Evolutionary conservation across 2,329 filamentous ascomycete species (phyloP).

Genomic region (Xylaria hypoxylon): DNA sequence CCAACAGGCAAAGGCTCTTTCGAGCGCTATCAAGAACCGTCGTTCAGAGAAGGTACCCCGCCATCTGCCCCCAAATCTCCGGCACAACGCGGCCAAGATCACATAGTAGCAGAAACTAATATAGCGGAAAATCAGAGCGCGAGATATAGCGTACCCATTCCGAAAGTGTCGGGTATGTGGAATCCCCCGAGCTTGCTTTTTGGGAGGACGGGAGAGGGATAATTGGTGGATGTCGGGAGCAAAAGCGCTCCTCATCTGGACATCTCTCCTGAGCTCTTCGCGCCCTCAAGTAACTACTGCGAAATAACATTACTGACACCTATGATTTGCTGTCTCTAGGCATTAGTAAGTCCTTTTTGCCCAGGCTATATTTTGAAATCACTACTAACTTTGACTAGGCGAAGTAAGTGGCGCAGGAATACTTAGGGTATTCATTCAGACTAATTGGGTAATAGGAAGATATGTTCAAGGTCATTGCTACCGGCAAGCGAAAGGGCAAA

Average conservation of each 20-base stretch:
- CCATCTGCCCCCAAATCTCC: not conserved
- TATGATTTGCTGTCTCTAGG: conserved; percentile 9
- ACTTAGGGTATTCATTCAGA: not conserved
- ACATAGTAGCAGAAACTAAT: conserved; percentile 12
- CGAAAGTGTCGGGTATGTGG: conserved; percentile 86
- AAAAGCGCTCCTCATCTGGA: not conserved
- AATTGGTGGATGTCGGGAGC: not conserved
- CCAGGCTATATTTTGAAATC: not conserved
- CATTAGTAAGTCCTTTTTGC: conserved; percentile 68
- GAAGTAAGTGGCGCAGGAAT: conserved; percentile 22
- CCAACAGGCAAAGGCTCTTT: conserved; percentile 74
- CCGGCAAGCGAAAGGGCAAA: conserved; percentile 88
- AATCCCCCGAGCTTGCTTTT: not conserved
- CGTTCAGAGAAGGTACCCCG: conserved; percentile 75
- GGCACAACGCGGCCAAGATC: not conserved
- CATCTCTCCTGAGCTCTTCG: not conserved
- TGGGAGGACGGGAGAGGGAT: not conserved
- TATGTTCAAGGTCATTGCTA: conserved; percentile 93
- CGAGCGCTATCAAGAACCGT: conserved; percentile 94
- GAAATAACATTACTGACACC: conserved; percentile 11
- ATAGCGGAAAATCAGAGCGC: conserved; percentile 67
- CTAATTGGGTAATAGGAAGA: conserved; percentile 55
- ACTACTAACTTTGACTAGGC: conserved; percentile 28
- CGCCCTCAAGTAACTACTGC: not conserved
- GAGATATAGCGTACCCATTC: conserved; percentile 90